Base-by-base conservation (phyloP, 768 basidiomycete genomes). In the Amanita molliuscula region DNA sequence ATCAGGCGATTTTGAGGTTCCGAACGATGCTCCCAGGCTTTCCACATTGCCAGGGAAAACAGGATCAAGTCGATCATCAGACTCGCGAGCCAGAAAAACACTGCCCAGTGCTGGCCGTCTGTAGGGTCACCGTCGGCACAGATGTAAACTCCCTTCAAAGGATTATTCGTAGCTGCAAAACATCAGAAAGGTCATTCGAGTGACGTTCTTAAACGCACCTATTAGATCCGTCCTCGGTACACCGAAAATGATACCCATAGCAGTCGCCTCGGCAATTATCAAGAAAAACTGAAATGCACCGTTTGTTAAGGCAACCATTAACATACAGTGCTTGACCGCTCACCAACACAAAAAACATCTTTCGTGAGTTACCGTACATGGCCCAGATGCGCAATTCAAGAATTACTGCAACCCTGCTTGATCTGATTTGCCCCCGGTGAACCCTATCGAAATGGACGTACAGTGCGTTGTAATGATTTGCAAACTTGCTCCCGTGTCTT, bases 401-500 rank as follows among this genome's bases (percentile, higher is more conserved):
- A 11, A 67, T 65, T 35, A 63, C 66, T 65, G 29, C 34, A 40
- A 31, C 47, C n/a, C 41, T 44, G 31, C 2, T 10, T 1, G 16
- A n/a, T 25, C 16, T 15, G 13, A n/a, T 15, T 29, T 6, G 18
- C 25, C 15, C n/a, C 10, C 31, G 47, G 47, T 31, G 2, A 18
- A 13, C 18, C 15, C 25, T 47, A 38, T 26, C 11, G 26, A 28
- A 44, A 8, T 8, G 25, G 18, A 50, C 57, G 33, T 41, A 65
- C 67, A 50, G 44, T 69, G 67, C 7, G 66, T 66, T 3, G 65
- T 67, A 51, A 67, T 60, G 13, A 64, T 59, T 50, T 68, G 66
- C 21, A 69, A 37, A 46, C 55, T 59, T 36, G 62, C 63, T 10
- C 67, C 65, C n/a, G 61, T 59, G 50, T 67, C 63, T 59, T 67